Evolutionary conservation across 2,329 filamentous ascomycete species (phyloP), one percentile per base, ranked within the genome.

Genomic region (Paraphoma chrysanthemicola): DNA sequence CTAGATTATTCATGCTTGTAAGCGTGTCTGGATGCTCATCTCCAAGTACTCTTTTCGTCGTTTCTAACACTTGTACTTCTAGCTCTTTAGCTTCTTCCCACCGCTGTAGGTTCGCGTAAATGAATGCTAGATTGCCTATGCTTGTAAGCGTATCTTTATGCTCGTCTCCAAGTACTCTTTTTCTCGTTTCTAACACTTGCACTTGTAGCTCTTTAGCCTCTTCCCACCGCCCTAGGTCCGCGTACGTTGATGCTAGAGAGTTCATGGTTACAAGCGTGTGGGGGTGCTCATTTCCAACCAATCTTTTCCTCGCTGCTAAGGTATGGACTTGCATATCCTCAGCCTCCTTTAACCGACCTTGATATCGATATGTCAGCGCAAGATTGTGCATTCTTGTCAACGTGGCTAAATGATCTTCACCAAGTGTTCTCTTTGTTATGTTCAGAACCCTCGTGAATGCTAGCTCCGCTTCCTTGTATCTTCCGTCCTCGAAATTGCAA

Each of bases 361-460:
- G 41, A 41, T 43, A 11, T 9, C n/a, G 1, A 72, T 42, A 46
- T 17, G 12, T 46, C 14, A 17, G 8, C 14, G 44, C 44, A 14
- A 46, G 44, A 12, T 46, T 46, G 28, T 12, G 12, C 28, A 46
- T 31, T 6, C 11, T 46, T 6, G 14, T 46, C 17, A 46, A 28
- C 29, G 29, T 46, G 11, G 10, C 6, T 9, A 11, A 23, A 46
- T 46, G 44, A 14, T 46, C 44, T 4, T 10, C 44, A 12, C 44
- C 44, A 30, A 46, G 44, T 23, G 31, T n/a, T 17, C n/a, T 48
- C 23, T 9, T 38, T 6, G 14, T 9, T 12, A 14, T n/a, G 48
- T 70, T 41, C 33, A 44, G 42, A 10, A 74, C 48, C 47, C 59
- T 60, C 29, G 41, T 31, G 7, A 62, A 47, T 39, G 52, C 56